Percentiles rank a stretch among this genome's conserved stretches.
phyloP scores from a whole-genome alignment of 305 asterid species.

The Solanum hybrid region DNA sequence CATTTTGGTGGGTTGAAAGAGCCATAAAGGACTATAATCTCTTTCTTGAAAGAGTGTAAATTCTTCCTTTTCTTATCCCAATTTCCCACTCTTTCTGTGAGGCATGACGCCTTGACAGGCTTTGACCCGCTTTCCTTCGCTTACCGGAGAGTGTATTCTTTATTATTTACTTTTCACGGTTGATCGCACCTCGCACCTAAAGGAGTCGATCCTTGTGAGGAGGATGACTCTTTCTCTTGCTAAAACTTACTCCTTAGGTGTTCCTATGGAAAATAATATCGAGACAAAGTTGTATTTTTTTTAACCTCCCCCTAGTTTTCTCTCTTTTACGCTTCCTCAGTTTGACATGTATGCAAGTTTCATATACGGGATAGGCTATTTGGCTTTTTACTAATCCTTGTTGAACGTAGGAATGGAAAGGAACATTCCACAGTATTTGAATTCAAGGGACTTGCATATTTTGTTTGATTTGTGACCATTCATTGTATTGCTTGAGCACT shows the following conservation, averaged over 20 bases:
- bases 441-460: not conserved
- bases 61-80: no score
- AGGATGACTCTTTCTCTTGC: no score
- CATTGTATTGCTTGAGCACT: not conserved
- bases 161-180: no score
- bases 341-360: not conserved
- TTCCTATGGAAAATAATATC: not conserved
- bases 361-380: not conserved
- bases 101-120: no score
- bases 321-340: not conserved
- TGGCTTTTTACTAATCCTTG: not conserved
- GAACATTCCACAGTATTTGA: not conserved
- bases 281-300: not conserved
- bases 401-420: not conserved
- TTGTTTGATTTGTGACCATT: not conserved
- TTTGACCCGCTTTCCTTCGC: no score
- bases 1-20: no score
- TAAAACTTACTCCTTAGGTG: not conserved
- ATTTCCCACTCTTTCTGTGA: no score
- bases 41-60: no score
- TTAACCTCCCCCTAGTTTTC: not conserved
- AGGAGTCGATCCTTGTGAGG: no score
- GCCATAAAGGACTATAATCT: no score
- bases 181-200: no score
- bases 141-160: no score